Evolutionary conservation across 2,329 filamentous ascomycete genomes (phyloP), one percentile per base, ranked within the genome.

Genomic region (Fusarium cyanostomum): DNA sequence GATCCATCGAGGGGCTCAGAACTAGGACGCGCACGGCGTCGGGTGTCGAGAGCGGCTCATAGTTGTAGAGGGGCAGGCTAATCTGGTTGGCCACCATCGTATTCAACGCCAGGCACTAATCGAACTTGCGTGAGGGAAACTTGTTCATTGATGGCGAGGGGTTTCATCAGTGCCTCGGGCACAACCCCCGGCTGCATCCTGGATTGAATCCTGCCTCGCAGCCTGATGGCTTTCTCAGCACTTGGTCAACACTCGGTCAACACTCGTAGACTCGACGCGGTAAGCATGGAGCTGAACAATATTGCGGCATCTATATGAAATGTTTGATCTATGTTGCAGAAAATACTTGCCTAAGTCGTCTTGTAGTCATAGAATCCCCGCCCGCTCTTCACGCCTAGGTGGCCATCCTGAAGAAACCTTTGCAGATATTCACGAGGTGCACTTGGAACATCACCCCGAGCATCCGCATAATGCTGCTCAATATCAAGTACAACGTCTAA

Each of bases 401-500:
- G 51, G 0, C 73, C 71, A 7, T 66, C 46, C 28, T 65, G 42
- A 1, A 74, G 34, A 8, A 62, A 71, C 18, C 27, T 51, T 21
- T 64, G 58, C 4, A 74, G 42, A 52, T 72, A 74, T 43, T 63
- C 59, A 13, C 70, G 60, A 1, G 72, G 72, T 8, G 67, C 59
- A 9, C 18, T 45, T 0, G 72, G 70, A 8, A 74, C 52, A 24
- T 72, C 62, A 1, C 54, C 43, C 15, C 72, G 51, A 0, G 64
- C 67, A 21, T 72, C 66, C 2, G 72, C 72, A 21, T 74, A 74
- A 49, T 74, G 72, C 45, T 72, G 62, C 50, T 74, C 72, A 38
- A 74, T 74, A 10, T 73, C 72, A 15, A 69, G 34, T 1, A 74
- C 72, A 8, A 74, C 72, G 39, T 74, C 72, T 3, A 74, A 42